These are phyloP conservation scores for Ambrosia trifida DNA, from an alignment of 129 eudicot genomes.

Conservation along the genomic window DNA sequence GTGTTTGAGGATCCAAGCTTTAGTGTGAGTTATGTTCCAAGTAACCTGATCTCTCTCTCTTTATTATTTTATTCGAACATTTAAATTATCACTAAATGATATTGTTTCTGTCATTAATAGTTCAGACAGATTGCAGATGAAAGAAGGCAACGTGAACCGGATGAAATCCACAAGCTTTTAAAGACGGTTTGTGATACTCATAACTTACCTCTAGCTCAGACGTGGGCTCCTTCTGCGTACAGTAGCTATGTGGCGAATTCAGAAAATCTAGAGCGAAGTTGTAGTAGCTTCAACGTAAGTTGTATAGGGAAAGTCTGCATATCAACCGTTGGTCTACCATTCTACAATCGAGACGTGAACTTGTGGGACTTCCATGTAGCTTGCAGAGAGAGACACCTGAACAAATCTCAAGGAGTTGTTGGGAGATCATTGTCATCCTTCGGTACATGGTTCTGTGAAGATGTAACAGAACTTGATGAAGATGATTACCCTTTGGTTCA, in stretches of 20 bases:
- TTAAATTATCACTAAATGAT: neutral
- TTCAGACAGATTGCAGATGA: conserved; percentile 4
- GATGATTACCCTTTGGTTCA: conserved; percentile 10
- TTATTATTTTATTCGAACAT: neutral
- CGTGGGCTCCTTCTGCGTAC: neutral
- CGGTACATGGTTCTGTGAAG: conserved; percentile 16
- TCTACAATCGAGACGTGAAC: conserved; percentile 4
- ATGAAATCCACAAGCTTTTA: neutral
- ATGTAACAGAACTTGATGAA: conserved; percentile 8
- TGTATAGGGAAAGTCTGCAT: conserved; percentile 18
- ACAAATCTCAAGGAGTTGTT: conserved; percentile 8
- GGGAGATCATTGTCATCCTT: conserved; percentile 3
- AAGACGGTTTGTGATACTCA: conserved; percentile 1
- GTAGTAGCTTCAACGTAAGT: conserved; percentile 11
- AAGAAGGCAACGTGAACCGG: conserved; percentile 1
- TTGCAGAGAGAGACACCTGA: conserved; percentile 9
- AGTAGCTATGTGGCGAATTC: conserved; percentile 3
- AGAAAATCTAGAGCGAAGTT: conserved; percentile 7
- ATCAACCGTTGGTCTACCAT: conserved; percentile 16
- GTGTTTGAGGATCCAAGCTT: neutral
- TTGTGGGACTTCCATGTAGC: conserved; percentile 18
- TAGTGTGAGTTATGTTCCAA: conserved; percentile 1
- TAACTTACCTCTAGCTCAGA: conserved; percentile 17
- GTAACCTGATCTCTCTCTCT: neutral
- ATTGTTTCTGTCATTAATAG: neutral